These are phyloP conservation scores for Oryza longistaminata DNA, from an alignment of 176 grass and related monocot species.

Conservation along the genomic window DNA sequence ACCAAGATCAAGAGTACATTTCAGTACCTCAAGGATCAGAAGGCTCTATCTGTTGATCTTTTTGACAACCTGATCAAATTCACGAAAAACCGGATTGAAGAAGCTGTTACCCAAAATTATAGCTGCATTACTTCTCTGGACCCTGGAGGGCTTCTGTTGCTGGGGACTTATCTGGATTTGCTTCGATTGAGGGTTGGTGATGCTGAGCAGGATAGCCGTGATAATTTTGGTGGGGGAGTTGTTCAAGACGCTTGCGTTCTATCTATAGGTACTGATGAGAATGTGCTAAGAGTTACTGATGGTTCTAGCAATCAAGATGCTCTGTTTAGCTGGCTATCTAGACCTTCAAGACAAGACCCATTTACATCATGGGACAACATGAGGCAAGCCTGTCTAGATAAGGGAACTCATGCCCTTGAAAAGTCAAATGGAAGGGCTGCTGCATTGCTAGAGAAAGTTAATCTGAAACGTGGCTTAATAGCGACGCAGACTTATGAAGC, in stretches of 20 bases:
- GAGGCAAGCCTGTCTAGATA: constrained; percentile 4
- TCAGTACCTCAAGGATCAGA: background rate
- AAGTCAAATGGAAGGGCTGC: background rate
- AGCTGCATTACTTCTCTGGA: background rate
- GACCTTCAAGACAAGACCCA: background rate
- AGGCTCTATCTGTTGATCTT: constrained; percentile 18
- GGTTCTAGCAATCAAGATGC: constrained; percentile 6
- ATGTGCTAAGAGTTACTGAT: background rate
- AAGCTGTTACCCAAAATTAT: background rate
- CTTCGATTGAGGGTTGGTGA: background rate
- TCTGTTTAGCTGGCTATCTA: constrained; percentile 14
- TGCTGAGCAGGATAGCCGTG: background rate
- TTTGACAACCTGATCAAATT: constrained; percentile 9
- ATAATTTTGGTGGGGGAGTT: background rate
- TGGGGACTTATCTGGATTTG: background rate
- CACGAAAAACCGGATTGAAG: background rate
- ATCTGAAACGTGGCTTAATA: background rate
- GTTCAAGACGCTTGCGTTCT: background rate
- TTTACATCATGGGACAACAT: background rate
- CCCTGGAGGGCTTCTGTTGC: background rate
- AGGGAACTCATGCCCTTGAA: background rate
- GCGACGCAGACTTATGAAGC: background rate
- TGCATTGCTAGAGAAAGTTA: background rate
- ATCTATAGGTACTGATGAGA: background rate
- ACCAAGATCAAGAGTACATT: background rate